These are phyloP conservation scores for Candida insectorum DNA, from an alignment of 805 yeast species.

Conservation along the genomic window DNA sequence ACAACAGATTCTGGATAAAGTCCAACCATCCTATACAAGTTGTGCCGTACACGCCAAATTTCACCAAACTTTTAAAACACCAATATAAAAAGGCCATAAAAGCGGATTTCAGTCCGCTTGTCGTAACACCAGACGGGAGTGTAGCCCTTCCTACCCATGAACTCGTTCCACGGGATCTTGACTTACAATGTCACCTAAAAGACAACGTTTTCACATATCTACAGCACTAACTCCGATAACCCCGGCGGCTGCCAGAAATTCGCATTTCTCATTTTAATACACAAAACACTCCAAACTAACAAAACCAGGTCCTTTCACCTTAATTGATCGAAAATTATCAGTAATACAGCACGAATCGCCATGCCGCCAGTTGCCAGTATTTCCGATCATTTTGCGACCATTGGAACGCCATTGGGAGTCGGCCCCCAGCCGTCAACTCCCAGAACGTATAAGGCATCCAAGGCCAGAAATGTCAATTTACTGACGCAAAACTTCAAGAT, in stretches of 20 bases:
- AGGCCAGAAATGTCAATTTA: conserved; percentile 18
- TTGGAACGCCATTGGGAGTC: conserved; percentile 7
- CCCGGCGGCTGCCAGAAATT: no score
- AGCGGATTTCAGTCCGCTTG: conserved; percentile 7
- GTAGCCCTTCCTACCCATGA: conserved; percentile 16
- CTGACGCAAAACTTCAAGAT: conserved; percentile 56
- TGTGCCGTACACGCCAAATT: conserved; percentile 16
- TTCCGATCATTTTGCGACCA: conserved; percentile 7
- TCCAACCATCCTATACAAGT: conserved; percentile 9
- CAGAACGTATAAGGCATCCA: conserved; percentile 16
- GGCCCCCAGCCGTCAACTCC: conserved; percentile 13
- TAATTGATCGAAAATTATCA: neutral
- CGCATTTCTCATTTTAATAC: no score
- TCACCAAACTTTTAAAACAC: conserved; percentile 1
- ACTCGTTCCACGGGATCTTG: conserved; percentile 5
- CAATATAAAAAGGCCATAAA: conserved; percentile 4
- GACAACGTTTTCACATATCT: conserved; percentile 11
- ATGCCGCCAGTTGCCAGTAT: conserved; percentile 12
- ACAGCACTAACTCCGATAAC: no score
- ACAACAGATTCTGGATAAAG: conserved; percentile 38
- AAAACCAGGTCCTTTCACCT: no score
- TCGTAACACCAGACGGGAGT: conserved; percentile 4
- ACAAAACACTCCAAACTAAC: no score
- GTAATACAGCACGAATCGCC: neutral
- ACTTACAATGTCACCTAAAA: conserved; percentile 16